phyloP scores from a whole-genome alignment of 2,329 filamentous ascomycete species.

The Aaosphaeria pasadenensis region DNA sequence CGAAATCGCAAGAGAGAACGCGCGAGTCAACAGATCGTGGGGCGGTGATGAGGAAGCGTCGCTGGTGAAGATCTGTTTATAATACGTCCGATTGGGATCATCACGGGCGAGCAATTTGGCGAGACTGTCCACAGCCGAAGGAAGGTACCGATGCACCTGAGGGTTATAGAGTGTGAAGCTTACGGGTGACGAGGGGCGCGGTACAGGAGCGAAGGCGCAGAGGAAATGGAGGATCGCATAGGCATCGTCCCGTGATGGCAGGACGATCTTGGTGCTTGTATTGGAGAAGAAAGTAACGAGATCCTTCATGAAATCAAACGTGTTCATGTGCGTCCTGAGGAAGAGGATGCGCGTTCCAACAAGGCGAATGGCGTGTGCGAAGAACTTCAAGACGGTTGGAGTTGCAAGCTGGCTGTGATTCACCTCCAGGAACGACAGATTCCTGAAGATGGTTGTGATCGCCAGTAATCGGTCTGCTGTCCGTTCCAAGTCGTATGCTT shows the following conservation, averaged over 20 bases:
- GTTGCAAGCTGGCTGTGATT: conserved; percentile 77
- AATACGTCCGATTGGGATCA: conserved; percentile 85
- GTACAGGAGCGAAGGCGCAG: conserved; percentile 81
- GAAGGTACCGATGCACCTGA: conserved; percentile 78
- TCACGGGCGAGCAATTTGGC: conserved; percentile 91
- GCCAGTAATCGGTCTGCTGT: conserved; percentile 85
- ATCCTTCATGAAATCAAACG: conserved; percentile 97
- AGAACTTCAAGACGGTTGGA: conserved; percentile 73
- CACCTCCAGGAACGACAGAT: conserved; percentile 79
- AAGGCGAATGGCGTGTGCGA: conserved; percentile 79
- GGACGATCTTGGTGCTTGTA: conserved; percentile 72
- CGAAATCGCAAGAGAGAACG: conserved; percentile 83
- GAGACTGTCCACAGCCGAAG: conserved; percentile 82
- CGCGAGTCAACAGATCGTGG: conserved; percentile 78
- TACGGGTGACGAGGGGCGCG: conserved; percentile 60
- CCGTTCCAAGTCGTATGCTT: conserved; percentile 77
- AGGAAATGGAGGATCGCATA: conserved; percentile 84
- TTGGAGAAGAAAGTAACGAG: conserved; percentile 87
- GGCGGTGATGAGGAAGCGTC: conserved; percentile 64
- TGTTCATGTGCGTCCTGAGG: conserved; percentile 77
- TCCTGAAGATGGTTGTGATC: conserved; percentile 87
- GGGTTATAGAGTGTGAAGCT: conserved; percentile 82
- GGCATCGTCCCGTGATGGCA: conserved; percentile 84
- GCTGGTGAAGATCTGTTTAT: conserved; percentile 74
- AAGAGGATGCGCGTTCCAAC: conserved; percentile 87